phyloP scores from a whole-genome alignment of 371 early-diverging fungal species.

The Mucor indicus region DNA sequence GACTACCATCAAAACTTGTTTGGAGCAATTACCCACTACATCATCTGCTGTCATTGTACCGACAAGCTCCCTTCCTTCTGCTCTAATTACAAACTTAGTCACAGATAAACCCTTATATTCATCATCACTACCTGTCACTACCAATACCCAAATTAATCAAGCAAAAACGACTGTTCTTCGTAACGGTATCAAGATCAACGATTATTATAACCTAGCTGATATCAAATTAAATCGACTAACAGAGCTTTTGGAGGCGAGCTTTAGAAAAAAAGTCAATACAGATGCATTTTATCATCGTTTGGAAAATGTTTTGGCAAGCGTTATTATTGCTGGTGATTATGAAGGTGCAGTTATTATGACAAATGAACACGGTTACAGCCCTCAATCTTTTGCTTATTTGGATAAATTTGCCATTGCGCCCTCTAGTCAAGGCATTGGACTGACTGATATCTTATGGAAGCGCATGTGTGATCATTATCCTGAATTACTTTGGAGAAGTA shows the following conservation, averaged over 20 bases:
- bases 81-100: constrained; percentile 44
- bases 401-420: constrained; percentile 94
- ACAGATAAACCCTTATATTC: constrained; percentile 54
- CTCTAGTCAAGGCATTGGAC: constrained; percentile 84
- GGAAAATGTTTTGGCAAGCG: constrained; percentile 44
- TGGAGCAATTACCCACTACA: constrained; percentile 31
- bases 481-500: constrained; percentile 82
- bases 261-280: constrained; percentile 62
- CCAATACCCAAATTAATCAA: constrained; percentile 27
- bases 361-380: constrained; percentile 9
- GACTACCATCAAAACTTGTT: constrained; percentile 31
- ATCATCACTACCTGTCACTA: constrained; percentile 41
- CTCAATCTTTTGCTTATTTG: constrained; percentile 55
- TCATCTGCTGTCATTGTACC: constrained; percentile 49
- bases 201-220: constrained; percentile 44
- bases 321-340: constrained; percentile 90
- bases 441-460: constrained; percentile 92
- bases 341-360: constrained; percentile 49
- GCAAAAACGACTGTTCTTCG: constrained; percentile 72
- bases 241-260: constrained; percentile 73
- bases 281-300: constrained; percentile 66
- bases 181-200: constrained; percentile 67
- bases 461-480: constrained; percentile 70
- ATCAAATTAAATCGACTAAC: constrained; percentile 57
- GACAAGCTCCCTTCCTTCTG: constrained; percentile 36